phyloP scores from a whole-genome alignment of 2,329 filamentous ascomycete species.

The Colletotrichum zoysiae region DNA sequence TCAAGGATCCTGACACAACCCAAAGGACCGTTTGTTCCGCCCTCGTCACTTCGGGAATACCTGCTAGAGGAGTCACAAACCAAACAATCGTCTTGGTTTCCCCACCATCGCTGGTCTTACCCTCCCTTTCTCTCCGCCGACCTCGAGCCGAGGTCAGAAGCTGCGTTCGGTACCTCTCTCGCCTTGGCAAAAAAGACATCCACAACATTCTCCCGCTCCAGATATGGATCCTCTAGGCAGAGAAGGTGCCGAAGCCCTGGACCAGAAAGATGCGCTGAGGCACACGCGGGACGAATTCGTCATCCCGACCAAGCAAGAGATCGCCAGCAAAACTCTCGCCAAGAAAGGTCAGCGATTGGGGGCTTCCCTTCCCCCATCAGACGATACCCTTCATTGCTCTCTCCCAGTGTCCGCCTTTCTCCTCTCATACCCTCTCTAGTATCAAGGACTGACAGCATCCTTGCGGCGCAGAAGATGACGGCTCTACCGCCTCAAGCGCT shows the following conservation, averaged over 20 bases:
- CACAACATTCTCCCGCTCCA: neutral
- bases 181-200: slow-evolving; percentile 2
- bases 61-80: neutral
- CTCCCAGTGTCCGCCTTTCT: neutral
- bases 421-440: neutral
- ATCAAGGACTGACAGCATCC: slow-evolving; percentile 36
- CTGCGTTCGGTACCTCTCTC: neutral
- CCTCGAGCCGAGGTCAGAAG: slow-evolving; percentile 12
- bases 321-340: slow-evolving; percentile 47
- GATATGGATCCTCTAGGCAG: slow-evolving; percentile 28
- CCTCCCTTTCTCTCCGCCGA: neutral
- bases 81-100: neutral
- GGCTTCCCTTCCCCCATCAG: slow-evolving; percentile 1
- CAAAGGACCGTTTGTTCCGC: neutral
- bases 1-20: slow-evolving; percentile 3
- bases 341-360: slow-evolving; percentile 39
- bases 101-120: neutral
- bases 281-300: slow-evolving; percentile 75
- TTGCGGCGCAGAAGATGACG: slow-evolving; percentile 13
- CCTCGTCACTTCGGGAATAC: neutral
- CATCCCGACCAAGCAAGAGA: slow-evolving; percentile 67
- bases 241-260: slow-evolving; percentile 52
- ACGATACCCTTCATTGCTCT: slow-evolving; percentile 7
- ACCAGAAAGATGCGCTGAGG: slow-evolving; percentile 66
- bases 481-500: neutral